Percentiles rank a stretch among this genome's conserved stretches.
Conservation (phyloP, 768 basidiomycete species). For the Tylopilus rubrobrunneus region DNA sequence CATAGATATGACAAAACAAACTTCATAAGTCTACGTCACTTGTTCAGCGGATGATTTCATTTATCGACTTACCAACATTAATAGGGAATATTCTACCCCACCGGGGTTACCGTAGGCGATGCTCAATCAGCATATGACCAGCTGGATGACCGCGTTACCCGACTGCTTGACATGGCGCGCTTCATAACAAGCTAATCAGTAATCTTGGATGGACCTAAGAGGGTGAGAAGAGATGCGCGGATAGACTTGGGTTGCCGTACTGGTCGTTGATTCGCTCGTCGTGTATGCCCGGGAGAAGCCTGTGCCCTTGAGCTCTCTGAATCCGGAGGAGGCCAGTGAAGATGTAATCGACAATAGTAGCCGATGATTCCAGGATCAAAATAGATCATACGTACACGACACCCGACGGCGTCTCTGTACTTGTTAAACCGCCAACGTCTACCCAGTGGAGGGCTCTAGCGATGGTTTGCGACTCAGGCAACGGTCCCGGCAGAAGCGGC, state of each 20-base stretch:
- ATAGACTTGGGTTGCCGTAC: neutral
- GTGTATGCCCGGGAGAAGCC: neutral
- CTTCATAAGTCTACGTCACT: neutral
- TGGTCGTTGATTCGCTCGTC: slow-evolving; percentile 1
- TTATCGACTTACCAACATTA: no score
- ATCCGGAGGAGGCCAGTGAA: no score
- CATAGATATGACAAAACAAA: slow-evolving; percentile 4
- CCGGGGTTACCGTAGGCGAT: neutral
- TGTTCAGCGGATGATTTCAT: neutral
- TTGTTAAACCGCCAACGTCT: neutral
- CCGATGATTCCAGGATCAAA: neutral
- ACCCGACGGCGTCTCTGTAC: neutral
- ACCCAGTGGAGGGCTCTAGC: no score
- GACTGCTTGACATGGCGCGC: neutral
- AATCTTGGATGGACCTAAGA: neutral
- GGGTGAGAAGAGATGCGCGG: neutral
- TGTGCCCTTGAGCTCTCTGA: no score
- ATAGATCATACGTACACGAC: neutral
- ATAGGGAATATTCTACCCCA: neutral
- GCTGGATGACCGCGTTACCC: neutral
- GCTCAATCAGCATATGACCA: neutral
- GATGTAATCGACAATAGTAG: neutral
- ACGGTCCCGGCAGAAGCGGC: no score
- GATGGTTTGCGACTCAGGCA: no score
- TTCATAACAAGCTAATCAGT: neutral